A percentile compares a stretch with the other conserved stretches of the same genome.
Evolutionary conservation across 2,329 filamentous ascomycete genomes (phyloP).

Genomic region (Talaromyces rugulosus): DNA sequence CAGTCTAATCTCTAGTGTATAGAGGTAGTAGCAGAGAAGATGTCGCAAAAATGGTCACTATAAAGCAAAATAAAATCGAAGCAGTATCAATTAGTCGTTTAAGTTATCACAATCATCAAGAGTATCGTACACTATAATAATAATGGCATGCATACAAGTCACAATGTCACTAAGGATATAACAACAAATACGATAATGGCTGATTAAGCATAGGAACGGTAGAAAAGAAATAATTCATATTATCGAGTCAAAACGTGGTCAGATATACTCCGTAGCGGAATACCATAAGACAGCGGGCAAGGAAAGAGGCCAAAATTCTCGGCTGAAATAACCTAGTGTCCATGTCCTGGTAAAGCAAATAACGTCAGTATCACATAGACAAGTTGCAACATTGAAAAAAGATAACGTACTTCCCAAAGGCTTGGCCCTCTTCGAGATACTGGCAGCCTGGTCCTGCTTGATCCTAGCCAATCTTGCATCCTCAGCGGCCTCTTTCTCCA

Average conservation of each 20-base stretch:
- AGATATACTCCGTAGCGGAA: too few relatives aligned
- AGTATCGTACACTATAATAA: background rate
- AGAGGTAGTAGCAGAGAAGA: too few relatives aligned
- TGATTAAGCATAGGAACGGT: too few relatives aligned
- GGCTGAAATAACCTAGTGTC: background rate
- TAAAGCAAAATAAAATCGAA: too few relatives aligned
- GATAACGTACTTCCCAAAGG: slow-evolving; percentile 56
- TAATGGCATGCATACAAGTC: background rate
- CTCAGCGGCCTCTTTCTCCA: slow-evolving; percentile 64
- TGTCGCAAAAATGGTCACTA: too few relatives aligned
- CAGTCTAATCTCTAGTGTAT: background rate
- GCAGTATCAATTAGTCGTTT: too few relatives aligned
- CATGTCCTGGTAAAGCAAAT: background rate
- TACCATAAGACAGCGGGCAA: background rate
- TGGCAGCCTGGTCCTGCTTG: slow-evolving; percentile 62
- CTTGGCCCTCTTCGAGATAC: slow-evolving; percentile 65
- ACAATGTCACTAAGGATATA: background rate
- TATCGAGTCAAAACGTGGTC: too few relatives aligned
- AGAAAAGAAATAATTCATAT: too few relatives aligned
- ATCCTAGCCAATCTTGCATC: slow-evolving; percentile 63
- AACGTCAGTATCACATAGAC: background rate
- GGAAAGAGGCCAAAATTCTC: background rate
- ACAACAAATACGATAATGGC: too few relatives aligned
- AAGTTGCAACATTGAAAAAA: background rate
- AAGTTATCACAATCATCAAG: background rate